Evolutionary conservation across 148 eudicot genomes (phyloP).

Genomic region (Suaeda aralocaspica): DNA sequence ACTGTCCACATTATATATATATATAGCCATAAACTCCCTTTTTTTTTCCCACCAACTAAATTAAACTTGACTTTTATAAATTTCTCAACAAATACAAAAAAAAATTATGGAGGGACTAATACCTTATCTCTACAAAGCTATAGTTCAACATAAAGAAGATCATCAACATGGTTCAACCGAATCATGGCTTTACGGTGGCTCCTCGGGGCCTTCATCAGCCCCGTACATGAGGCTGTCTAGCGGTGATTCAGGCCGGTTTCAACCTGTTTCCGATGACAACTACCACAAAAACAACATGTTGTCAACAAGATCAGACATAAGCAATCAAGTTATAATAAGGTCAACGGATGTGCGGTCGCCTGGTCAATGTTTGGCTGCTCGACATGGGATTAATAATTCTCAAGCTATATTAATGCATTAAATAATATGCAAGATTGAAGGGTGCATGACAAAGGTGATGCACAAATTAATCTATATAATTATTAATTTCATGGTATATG

Average conservation of each 20-base stretch:
- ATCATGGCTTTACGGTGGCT: constrained; percentile 31
- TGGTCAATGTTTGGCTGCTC: constrained; percentile 6
- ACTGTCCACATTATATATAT: constrained; percentile 8
- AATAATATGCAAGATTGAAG: background rate
- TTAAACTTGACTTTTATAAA: background rate
- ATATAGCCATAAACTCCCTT: constrained; percentile 14
- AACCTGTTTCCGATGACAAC: constrained; percentile 6
- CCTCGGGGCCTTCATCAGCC: constrained; percentile 28
- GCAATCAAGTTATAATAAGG: constrained; percentile 1
- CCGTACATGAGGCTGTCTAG: constrained; percentile 41
- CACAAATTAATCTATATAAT: background rate
- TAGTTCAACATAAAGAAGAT: constrained; percentile 48
- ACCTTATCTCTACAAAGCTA: constrained; percentile 64
- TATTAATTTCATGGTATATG: background rate
- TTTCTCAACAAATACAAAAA: background rate
- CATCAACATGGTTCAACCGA: constrained; percentile 29
- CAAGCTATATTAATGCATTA: constrained; percentile 16
- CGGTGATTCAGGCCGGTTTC: constrained; percentile 53
- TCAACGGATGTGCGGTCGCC: constrained; percentile 18
- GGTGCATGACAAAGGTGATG: constrained; percentile 4
- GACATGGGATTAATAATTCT: constrained; percentile 13
- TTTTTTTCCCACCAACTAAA: background rate
- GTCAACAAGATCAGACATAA: background rate
- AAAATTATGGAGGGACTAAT: constrained; percentile 74
- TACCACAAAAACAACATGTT: background rate